Conservation (phyloP, 2,329 filamentous ascomycete species). For the Trichophaea hybrida region DNA sequence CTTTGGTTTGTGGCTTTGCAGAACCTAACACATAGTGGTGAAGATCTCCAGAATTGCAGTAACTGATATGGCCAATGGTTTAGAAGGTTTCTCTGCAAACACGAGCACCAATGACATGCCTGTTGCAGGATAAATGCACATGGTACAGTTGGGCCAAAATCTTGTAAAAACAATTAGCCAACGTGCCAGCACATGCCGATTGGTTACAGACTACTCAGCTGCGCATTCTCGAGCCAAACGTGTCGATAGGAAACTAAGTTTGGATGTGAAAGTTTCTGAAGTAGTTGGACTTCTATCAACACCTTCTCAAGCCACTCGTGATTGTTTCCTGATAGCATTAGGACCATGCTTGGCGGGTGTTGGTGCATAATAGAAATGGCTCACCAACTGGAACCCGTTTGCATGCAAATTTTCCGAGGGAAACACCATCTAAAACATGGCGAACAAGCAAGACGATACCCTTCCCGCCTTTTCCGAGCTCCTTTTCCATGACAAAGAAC, state of each 20-base stretch:
- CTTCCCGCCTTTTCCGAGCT: constrained; percentile 80
- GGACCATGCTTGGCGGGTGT: neutral
- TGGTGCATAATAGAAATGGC: neutral
- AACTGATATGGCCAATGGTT: constrained; percentile 12
- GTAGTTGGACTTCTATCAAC: constrained; percentile 77
- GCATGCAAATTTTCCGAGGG: constrained; percentile 83
- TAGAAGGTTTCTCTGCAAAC: neutral
- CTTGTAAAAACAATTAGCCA: constrained; percentile 19
- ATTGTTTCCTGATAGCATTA: constrained; percentile 47
- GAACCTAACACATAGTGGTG: constrained; percentile 72
- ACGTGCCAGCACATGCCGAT: neutral
- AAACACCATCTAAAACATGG: constrained; percentile 79
- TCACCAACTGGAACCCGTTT: constrained; percentile 77
- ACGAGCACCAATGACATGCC: constrained; percentile 14
- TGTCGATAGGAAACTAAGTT: constrained; percentile 95
- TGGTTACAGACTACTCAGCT: constrained; percentile 44
- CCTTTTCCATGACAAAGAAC: constrained; percentile 80
- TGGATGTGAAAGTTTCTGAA: constrained; percentile 82
- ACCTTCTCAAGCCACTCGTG: constrained; percentile 93
- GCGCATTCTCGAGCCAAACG: constrained; percentile 87
- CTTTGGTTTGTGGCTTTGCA: constrained; percentile 52
- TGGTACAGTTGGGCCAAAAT: constrained; percentile 79
- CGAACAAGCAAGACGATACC: constrained; percentile 89
- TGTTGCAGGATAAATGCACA: constrained; percentile 96
- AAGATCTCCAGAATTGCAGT: constrained; percentile 86